Percentiles rank a stretch among this genome's conserved stretches.
Conservation (phyloP, 192 early-diverging fungal species). For the Backusella morwellensis region DNA sequence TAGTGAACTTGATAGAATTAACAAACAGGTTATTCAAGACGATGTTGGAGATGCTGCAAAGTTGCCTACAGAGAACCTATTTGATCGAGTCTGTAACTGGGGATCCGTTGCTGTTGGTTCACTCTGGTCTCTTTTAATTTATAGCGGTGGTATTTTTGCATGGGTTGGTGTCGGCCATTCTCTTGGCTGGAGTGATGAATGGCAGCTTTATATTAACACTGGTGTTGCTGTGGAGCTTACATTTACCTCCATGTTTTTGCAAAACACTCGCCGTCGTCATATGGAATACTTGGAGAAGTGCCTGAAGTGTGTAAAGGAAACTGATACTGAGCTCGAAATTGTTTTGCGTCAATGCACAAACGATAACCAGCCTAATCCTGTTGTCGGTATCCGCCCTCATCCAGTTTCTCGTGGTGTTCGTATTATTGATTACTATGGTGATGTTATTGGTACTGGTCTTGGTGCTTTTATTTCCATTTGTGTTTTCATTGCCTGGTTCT, state of each 20-base stretch:
- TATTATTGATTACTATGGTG: conserved; percentile 22
- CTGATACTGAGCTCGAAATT: conserved; percentile 14
- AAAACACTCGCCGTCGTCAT: conserved; percentile 20
- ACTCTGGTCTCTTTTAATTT: background rate
- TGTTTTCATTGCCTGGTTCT: conserved; percentile 14
- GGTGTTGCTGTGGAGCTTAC: conserved; percentile 17
- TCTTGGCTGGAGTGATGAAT: conserved; percentile 12
- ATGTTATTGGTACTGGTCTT: conserved; percentile 13
- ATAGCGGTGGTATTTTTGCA: conserved; percentile 9
- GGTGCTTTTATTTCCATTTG: conserved; percentile 15
- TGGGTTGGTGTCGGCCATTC: conserved; percentile 18
- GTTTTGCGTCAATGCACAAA: background rate
- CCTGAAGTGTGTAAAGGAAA: background rate
- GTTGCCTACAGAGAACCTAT: conserved; percentile 18
- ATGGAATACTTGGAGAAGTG: conserved; percentile 11
- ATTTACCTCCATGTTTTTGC: conserved; percentile 16
- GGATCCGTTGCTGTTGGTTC: conserved; percentile 5
- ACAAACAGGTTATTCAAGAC: background rate
- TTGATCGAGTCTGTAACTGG: conserved; percentile 12
- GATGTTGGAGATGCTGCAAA: conserved; percentile 7
- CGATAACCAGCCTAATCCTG: conserved; percentile 14
- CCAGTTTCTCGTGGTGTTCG: background rate
- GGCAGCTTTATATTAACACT: conserved; percentile 27
- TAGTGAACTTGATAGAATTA: background rate
- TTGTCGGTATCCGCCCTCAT: background rate